Evolutionary conservation across 306 rosid genomes (phyloP), one percentile per base, ranked within the genome.

Genomic region (Corylus avellana): DNA sequence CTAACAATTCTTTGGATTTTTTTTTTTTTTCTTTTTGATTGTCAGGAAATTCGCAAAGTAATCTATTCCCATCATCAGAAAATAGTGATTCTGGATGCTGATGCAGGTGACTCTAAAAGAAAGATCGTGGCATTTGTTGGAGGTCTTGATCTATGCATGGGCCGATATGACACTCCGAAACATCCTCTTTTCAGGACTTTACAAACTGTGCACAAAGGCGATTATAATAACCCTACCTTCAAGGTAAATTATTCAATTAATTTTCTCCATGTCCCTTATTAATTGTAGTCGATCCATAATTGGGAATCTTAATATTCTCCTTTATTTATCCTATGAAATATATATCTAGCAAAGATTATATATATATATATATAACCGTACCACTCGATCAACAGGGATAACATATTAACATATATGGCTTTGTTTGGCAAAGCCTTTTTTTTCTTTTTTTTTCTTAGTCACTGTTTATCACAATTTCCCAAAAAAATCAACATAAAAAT

Each of bases 1-100:
- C n/a, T n/a, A n/a, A n/a, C n/a, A 29, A 29, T 29, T 29, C 1
- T 1, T 29, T 29, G 1, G 1, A 1, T 29, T 1, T 1, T 1
- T 1, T 29, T 29, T 29, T 29, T 1, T 29, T 29, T n/a, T n/a
- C n/a, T 10, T 47, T 29, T 73, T 61, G 22, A 73, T 75, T 81
- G 47, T 78, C 82, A 94, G 98, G 98, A 94, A 89, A 91, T 85
- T 18, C 97, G 88, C 78, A 87, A 29, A 29, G 1, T 91, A 61
- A 94, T 94, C 86, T 94, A 90, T 82, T 90, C 97, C 29, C 97
- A 92, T 82, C 98, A 92, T 85, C 97, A 94, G 90, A 94, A 94
- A 87, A 92, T 97, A 55, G 95, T 94, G 46, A 88, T 92, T 77
- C 93, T 94, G 59, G 98, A 92, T 88, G 92, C 91, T 61, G 97